phyloP scores from a whole-genome alignment of 225 moss, liverwort and hornwort genomes.

The Pleurozium schreberi region DNA sequence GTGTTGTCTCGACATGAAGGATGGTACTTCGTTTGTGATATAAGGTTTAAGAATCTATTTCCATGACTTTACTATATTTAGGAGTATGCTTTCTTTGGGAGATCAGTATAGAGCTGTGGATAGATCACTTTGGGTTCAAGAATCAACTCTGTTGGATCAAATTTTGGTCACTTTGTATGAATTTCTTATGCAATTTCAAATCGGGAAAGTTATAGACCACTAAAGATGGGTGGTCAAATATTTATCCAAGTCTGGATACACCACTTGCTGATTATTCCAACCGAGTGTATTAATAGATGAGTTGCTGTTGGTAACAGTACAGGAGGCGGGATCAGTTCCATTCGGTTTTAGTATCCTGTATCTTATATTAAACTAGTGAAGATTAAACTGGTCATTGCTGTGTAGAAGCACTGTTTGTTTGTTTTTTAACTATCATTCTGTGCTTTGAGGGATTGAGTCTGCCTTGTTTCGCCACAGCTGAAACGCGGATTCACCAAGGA shows the following conservation, averaged over 20 bases:
- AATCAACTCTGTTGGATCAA: neutral
- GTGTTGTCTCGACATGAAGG: neutral
- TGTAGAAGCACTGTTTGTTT: neutral
- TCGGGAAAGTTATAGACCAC: neutral
- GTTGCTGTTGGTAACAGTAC: neutral
- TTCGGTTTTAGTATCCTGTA: neutral
- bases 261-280: neutral
- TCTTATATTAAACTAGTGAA: neutral
- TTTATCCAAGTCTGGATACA: neutral
- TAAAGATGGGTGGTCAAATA: neutral
- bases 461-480: slow-evolving; percentile 28
- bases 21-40: neutral
- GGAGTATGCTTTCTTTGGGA: neutral
- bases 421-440: neutral
- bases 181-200: neutral
- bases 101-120: neutral
- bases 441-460: neutral
- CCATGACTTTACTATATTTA: neutral
- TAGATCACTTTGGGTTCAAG: neutral
- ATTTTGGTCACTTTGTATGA: neutral
- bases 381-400: neutral
- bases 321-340: neutral
- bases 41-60: neutral
- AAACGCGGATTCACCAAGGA: slow-evolving; percentile 72
- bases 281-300: neutral